Conservation (phyloP, 75 land plant genomes). For the Cunninghamia lanceolata region DNA sequence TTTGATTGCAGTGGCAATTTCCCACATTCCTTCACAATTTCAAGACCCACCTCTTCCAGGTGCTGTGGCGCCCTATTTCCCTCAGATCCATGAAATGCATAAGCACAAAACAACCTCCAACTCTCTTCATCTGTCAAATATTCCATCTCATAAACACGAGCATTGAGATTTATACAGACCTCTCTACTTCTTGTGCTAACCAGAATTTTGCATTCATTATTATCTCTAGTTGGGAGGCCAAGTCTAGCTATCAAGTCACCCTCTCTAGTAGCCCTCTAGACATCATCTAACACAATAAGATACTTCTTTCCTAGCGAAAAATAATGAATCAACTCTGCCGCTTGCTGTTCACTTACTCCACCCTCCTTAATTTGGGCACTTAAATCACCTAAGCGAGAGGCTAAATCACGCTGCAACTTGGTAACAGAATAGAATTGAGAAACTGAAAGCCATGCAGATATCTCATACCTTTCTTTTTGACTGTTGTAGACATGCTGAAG, state of each 20-base stretch:
- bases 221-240: not conserved
- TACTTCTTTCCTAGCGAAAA: not conserved
- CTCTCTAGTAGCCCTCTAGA: not conserved
- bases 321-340: not conserved
- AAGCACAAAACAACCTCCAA: slow-evolving; percentile 11
- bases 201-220: slow-evolving; percentile 7
- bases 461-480: not conserved
- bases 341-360: not conserved
- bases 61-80: not conserved
- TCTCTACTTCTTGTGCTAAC: slow-evolving; percentile 7
- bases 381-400: not conserved
- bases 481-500: slow-evolving; percentile 8
- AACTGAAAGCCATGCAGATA: slow-evolving; percentile 7
- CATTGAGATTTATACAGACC: not conserved
- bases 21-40: slow-evolving; percentile 14
- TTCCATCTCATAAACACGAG: not conserved
- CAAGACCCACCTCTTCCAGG: slow-evolving; percentile 1
- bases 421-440: slow-evolving; percentile 5
- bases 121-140: slow-evolving; percentile 5
- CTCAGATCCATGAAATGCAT: not conserved
- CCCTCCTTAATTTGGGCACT: not conserved
- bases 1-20: not conserved
- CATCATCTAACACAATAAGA: not conserved
- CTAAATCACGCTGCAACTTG: not conserved
- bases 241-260: not conserved